Evolutionary conservation across 495 filamentous ascomycete genomes (phyloP).

Genomic region (Penicillium nucicola): DNA sequence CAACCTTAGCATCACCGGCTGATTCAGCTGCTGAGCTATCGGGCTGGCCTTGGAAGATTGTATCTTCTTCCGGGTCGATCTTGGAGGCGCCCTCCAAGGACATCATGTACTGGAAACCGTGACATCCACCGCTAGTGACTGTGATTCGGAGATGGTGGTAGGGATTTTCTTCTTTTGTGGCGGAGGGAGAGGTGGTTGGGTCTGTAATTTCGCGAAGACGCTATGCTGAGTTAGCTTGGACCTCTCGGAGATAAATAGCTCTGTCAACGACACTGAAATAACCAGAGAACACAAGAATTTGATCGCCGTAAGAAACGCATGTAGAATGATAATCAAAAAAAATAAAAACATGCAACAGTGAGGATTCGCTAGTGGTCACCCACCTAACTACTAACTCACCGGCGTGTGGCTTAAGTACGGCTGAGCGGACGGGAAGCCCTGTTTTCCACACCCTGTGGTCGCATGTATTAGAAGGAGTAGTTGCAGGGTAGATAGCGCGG

Average conservation of each 20-base stretch:
- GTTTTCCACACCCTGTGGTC: conserved; percentile 51
- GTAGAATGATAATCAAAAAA: conserved; percentile 13
- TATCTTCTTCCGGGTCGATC: conserved; percentile 74
- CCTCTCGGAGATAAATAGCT: too few species aligned
- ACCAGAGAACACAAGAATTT: conserved; percentile 11
- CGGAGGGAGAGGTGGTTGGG: conserved; percentile 38
- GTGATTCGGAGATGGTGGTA: conserved; percentile 81
- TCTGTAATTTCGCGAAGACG: conserved; percentile 64
- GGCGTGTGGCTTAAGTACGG: conserved; percentile 52
- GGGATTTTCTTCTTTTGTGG: conserved; percentile 69
- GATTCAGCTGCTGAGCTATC: conserved; percentile 27
- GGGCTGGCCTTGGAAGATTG: conserved; percentile 45
- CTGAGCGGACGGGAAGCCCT: conserved; percentile 50
- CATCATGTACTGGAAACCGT: conserved; percentile 98
- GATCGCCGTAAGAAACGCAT: too few species aligned
- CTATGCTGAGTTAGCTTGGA: conserved; percentile 31
- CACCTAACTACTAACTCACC: conserved; percentile 49
- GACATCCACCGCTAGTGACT: conserved; percentile 90
- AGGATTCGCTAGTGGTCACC: conserved; percentile 51
- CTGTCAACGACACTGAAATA: too few species aligned
- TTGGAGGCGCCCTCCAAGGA: conserved; percentile 62
- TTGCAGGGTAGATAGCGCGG: conserved; percentile 12
- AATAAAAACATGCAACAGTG: conserved; percentile 45
- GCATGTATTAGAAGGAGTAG: conserved; percentile 28
- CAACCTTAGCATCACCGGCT: conserved; percentile 68